Conservation (phyloP, 148 eudicot genomes). For the Spergularia marina region DNA sequence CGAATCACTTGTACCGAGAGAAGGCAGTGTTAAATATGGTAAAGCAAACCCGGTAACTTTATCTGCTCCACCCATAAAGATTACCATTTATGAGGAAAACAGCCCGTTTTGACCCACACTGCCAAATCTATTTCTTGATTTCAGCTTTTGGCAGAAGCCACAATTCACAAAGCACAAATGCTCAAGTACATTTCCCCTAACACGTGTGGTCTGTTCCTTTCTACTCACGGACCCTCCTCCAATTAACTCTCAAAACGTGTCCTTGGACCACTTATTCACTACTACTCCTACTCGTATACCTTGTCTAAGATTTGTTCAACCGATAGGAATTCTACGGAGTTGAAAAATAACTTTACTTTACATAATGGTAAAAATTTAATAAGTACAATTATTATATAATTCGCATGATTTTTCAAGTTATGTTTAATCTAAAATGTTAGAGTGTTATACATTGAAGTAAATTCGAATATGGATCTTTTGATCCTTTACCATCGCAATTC, state of each 20-base stretch:
- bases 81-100: not conserved
- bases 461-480: no score
- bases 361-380: no score
- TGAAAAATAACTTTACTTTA: no score
- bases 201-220: constrained; percentile 10
- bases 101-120: not conserved
- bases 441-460: no score
- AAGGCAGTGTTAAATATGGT: not conserved
- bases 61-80: not conserved
- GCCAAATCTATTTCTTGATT: not conserved
- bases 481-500: no score
- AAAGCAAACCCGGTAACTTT: not conserved
- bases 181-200: not conserved
- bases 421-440: no score
- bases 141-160: not conserved
- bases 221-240: not conserved
- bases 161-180: not conserved
- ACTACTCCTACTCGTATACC: no score
- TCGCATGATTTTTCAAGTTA: no score
- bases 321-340: no score
- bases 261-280: no score
- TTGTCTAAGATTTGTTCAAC: no score
- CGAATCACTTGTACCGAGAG: not conserved
- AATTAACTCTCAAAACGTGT: not conserved
- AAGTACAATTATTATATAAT: no score